These are phyloP conservation scores for Teunomyces lycoperdinae DNA, from an alignment of 805 yeast genomes.

Conservation along the genomic window DNA sequence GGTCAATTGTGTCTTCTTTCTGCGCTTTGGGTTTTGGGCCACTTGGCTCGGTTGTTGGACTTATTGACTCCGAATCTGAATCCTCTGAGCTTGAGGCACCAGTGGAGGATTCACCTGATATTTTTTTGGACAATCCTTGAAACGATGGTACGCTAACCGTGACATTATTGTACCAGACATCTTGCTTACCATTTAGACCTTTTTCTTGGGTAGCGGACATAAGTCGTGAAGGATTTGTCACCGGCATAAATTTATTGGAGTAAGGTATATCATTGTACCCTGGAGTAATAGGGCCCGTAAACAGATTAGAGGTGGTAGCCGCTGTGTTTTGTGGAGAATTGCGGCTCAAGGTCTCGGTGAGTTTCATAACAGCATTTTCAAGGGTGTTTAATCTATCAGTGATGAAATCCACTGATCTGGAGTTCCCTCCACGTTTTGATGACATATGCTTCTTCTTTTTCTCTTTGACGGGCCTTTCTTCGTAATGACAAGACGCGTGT, in stretches of 20 bases:
- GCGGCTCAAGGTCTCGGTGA: not conserved
- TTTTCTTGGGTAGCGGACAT: not conserved
- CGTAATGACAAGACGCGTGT: constrained; percentile 21
- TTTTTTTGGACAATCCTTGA: not conserved
- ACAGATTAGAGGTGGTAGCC: not conserved
- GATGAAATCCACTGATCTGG: not conserved
- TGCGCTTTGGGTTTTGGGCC: not conserved
- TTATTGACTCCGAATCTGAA: not conserved
- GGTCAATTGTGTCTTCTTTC: constrained; percentile 4
- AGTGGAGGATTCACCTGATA: not conserved
- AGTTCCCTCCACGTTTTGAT: not conserved
- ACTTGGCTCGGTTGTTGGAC: not conserved
- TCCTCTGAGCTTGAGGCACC: not conserved
- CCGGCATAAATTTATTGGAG: not conserved
- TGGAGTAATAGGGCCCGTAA: not conserved
- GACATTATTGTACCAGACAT: not conserved
- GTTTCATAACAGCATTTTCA: not conserved
- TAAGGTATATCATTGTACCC: not conserved
- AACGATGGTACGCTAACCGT: not conserved
- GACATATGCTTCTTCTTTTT: not conserved
- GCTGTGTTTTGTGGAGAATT: not conserved
- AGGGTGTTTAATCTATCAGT: not conserved
- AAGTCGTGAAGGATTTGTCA: not conserved
- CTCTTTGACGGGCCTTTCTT: constrained; percentile 14
- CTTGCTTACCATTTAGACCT: not conserved